phyloP scores from a whole-genome alignment of 805 yeast species.

The Candida sakaeoensis region DNA sequence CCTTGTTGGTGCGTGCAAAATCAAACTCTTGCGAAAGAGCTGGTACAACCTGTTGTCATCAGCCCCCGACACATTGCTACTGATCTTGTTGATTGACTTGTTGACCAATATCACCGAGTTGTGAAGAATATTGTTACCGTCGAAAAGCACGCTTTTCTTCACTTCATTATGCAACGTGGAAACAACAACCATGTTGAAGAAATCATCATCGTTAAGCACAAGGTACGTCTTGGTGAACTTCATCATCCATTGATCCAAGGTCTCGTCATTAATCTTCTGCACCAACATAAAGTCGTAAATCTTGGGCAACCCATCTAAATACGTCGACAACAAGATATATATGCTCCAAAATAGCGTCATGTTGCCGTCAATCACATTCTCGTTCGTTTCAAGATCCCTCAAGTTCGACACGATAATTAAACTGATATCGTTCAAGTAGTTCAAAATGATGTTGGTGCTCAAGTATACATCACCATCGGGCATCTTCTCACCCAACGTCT shows the following conservation, averaged over 20 bases:
- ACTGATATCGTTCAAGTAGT: conserved; percentile 47
- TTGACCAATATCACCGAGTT: conserved; percentile 52
- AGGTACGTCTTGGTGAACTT: conserved; percentile 23
- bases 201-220: conserved; percentile 15
- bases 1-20: conserved; percentile 49
- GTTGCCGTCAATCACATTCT: conserved; percentile 25
- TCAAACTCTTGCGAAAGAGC: conserved; percentile 44
- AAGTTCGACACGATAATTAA: conserved; percentile 39
- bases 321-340: conserved; percentile 43
- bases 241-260: conserved; percentile 17
- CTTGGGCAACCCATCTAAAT: conserved; percentile 42
- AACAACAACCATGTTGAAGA: conserved; percentile 24
- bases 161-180: conserved; percentile 35
- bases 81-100: conserved; percentile 30
- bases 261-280: conserved; percentile 12
- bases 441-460: conserved; percentile 46
- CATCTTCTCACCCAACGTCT: conserved; percentile 10
- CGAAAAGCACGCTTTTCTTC: conserved; percentile 23
- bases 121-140: conserved; percentile 43
- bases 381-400: conserved; percentile 14
- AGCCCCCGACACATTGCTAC: conserved; percentile 3
- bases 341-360: conserved; percentile 45
- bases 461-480: conserved; percentile 17
- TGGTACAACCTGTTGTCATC: conserved; percentile 23
- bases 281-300: conserved; percentile 20